Conservation (phyloP, 169 alveolate species). For the Fabrea salina region DNA sequence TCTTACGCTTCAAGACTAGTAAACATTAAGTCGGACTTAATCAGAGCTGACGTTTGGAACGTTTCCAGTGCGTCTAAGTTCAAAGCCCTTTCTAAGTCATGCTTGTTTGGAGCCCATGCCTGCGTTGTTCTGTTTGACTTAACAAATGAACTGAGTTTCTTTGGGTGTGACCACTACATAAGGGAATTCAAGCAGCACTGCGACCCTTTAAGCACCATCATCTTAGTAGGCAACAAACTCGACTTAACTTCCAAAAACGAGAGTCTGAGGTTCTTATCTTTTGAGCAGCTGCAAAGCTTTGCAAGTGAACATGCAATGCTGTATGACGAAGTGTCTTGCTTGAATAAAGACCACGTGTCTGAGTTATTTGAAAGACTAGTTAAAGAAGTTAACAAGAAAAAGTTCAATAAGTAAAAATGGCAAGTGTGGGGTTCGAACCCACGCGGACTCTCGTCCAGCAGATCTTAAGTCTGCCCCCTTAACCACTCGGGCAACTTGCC, state of each 20-base stretch:
- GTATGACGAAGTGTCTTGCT: not conserved
- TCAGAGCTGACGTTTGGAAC: not conserved
- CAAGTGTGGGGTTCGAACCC: conserved; percentile 97
- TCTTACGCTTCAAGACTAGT: not conserved
- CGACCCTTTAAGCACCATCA: not conserved
- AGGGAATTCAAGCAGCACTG: not conserved
- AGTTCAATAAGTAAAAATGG: conserved; percentile 55
- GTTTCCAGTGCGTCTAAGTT: not conserved
- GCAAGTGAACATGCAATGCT: not conserved
- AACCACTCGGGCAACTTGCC: conserved; percentile 98
- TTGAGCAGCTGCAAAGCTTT: not conserved
- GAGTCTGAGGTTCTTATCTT: not conserved
- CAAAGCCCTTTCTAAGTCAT: not conserved
- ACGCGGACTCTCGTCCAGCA: conserved; percentile 94
- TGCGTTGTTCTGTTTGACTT: conserved; percentile 14
- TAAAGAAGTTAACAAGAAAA: not conserved
- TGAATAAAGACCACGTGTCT: not conserved
- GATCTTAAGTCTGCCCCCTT: conserved; percentile 97
- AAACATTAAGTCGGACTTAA: not conserved
- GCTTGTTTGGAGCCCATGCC: conserved; percentile 3
- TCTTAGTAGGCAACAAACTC: conserved; percentile 4
- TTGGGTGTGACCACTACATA: not conserved
- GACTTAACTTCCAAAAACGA: not conserved
- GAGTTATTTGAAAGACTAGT: conserved; percentile 9
- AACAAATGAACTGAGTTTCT: not conserved